Evolutionary conservation across 768 basidiomycete genomes (phyloP), one percentile per base, ranked within the genome.

Genomic region (Rhizopogon vesiculosus): DNA sequence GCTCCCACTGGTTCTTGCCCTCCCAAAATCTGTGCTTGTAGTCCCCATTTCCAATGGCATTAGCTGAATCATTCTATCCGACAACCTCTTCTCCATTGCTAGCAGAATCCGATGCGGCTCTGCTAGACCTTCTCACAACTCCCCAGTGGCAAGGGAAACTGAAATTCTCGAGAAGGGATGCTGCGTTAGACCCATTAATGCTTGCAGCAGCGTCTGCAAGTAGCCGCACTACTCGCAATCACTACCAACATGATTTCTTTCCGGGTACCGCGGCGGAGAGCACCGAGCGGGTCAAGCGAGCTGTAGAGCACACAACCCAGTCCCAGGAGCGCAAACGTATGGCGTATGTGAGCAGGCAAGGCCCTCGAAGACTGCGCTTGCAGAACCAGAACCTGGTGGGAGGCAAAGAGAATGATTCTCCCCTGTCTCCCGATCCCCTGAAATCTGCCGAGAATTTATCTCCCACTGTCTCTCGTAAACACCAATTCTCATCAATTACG

Each of bases 171-270:
- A 76, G 85, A 44, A 77, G 87, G 42, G 89, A 92, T 67, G 84
- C 87, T 6, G 80, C 83, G 0, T 78, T 93, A 41, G 91, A 93
- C 65, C 87, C 91, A 18, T 74, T 93, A 6, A 74, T 93, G 52
- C 80, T 93, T 53, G 90, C 89, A 29, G 87, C 85, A 6, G 78
- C 81, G 9, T 85, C 88, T 0, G 85, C 88, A 0, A 86, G 85
- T 4, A 87, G 89, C 9, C 82, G 90, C 58, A 78, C 89, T 54
- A 93, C 93, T 40, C 80, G 90, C 44, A 91, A 93, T 63, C 93
- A 95, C 68, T 91, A 89, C 64, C 80, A 86, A 48, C 93, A 95
- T 68, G 87, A 88, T 62, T 84, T 87, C 69, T 85, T 84, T 62
- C 38, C 53, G 1, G 76, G 81, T 29, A 75, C 76, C 65, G 72